Base-by-base conservation (phyloP, 768 basidiomycete species). In the Psilocybe cyanescens region DNA sequence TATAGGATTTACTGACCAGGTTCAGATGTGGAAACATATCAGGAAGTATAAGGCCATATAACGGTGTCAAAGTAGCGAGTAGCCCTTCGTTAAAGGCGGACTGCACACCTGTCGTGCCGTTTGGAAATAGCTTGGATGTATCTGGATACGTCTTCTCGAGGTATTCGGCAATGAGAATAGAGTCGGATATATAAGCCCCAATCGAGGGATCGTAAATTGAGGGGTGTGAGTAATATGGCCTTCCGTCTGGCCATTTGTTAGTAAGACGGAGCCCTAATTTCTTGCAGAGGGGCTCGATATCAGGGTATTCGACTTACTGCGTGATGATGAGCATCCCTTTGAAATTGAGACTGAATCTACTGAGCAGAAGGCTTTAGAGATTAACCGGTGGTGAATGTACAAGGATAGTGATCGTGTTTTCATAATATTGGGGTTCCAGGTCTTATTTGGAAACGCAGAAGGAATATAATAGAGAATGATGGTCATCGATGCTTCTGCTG, bases 381-480 rank as follows among this genome's bases (percentile, higher is more conserved):
- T 24, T 24, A 24, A 24, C 24, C 24, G 24, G 0, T 24, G 0
- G 24, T 24, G 24, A 24, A 24, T 19, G 19, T 14, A 29, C 30
- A 17, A 49, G 47, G 12, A 11, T 31, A 46, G 55, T 30, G 51
- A 72, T 76, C 76, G 72, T 1, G 73, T 67, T 61, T 75, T 77
- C 68, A 72, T 72, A 1, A 72, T 70, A 56, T 77, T 79, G 0
- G 75, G 76, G 1, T 76, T 74, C 73, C 75, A 79, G 2, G 72
- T 67, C 17, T 58, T 64, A 3, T 65, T 58, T 11, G 74, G 69
- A n/a, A 59, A 45, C 14, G 65, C 70, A 17, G 71, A 67, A 6
- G 74, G 66, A 52, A 79, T 76, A 61, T 82, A 80, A 64, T 79
- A 81, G 37, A 82, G 62, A 12, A 62, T 65, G 31, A 59, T 58